Evolutionary conservation across 2,329 filamentous ascomycete species (phyloP).

Genomic region (Pestalotiopsis sp.): DNA sequence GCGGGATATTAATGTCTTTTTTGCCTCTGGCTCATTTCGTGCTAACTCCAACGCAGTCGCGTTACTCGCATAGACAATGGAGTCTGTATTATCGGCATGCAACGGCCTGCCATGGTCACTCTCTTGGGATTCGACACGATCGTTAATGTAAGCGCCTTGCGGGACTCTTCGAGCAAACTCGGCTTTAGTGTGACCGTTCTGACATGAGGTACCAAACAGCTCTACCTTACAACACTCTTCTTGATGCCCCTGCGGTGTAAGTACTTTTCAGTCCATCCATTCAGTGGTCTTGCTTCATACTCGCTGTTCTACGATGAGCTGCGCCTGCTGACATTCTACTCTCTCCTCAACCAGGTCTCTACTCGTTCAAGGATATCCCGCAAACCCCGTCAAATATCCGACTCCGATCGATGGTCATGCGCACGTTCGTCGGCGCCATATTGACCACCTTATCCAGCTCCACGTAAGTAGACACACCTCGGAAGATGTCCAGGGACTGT

Average conservation of each 20-base stretch:
- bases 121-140: conserved; percentile 63
- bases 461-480: conserved; percentile 41
- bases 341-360: conserved; percentile 43
- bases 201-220: conserved; percentile 24
- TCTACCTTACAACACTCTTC: conserved; percentile 66
- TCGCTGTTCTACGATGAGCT: not conserved
- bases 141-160: conserved; percentile 49
- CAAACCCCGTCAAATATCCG: conserved; percentile 42
- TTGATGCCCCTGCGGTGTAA: conserved; percentile 60
- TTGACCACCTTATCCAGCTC: conserved; percentile 61
- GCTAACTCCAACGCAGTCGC: conserved; percentile 41
- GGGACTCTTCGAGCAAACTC: not conserved
- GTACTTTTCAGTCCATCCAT: conserved; percentile 16
- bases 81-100: conserved; percentile 64
- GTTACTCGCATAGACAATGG: conserved; percentile 58
- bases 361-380: conserved; percentile 53
- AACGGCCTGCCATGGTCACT: conserved; percentile 59
- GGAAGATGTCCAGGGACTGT: not conserved
- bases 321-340: not conserved
- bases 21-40: not conserved
- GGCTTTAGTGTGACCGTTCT: no score
- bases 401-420: conserved; percentile 54
- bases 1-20: not conserved
- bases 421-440: conserved; percentile 62
- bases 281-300: not conserved